These are phyloP conservation scores for Metschnikowia cubensis DNA, from an alignment of 805 yeast genomes.

Conservation along the genomic window DNA sequence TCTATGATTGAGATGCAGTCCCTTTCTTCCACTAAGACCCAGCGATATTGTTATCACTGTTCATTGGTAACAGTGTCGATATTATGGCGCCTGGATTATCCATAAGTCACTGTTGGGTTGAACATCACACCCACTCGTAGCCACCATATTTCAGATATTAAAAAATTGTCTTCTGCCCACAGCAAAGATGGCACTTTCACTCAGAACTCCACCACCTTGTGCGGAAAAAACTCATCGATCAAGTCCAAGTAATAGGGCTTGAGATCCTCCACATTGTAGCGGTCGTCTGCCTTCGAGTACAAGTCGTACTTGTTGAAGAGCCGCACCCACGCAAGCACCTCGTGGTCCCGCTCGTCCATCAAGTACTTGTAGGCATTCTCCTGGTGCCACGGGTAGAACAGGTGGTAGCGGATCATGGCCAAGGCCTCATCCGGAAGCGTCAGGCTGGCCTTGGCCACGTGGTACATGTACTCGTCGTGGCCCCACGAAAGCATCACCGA, in stretches of 20 bases:
- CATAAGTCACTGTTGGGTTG: too few relatives aligned
- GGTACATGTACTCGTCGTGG: constrained; percentile 76
- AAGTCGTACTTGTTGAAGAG: constrained; percentile 67
- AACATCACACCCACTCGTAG: too few relatives aligned
- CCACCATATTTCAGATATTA: not conserved
- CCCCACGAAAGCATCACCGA: constrained; percentile 77
- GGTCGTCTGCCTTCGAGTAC: constrained; percentile 55
- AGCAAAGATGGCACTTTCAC: too few relatives aligned
- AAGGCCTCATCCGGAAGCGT: constrained; percentile 61
- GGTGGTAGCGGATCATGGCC: constrained; percentile 73
- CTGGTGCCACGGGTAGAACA: constrained; percentile 75
- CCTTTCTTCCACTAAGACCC: too few relatives aligned
- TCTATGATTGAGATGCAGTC: too few relatives aligned
- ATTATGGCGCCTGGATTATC: too few relatives aligned
- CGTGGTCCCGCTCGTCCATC: constrained; percentile 59
- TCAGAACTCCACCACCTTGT: constrained; percentile 52
- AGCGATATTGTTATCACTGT: too few relatives aligned
- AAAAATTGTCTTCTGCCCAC: too few relatives aligned
- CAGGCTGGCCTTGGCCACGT: constrained; percentile 61
- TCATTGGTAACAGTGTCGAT: too few relatives aligned
- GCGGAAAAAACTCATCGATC: constrained; percentile 66
- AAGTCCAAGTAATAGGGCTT: constrained; percentile 58
- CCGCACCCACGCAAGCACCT: constrained; percentile 59
- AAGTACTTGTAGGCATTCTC: constrained; percentile 62
- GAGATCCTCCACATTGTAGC: constrained; percentile 46